A percentile compares a stretch with the other conserved stretches of the same genome.
Evolutionary conservation across 2,329 filamentous ascomycete species (phyloP).

Genomic region (Aureobasidium zeae): DNA sequence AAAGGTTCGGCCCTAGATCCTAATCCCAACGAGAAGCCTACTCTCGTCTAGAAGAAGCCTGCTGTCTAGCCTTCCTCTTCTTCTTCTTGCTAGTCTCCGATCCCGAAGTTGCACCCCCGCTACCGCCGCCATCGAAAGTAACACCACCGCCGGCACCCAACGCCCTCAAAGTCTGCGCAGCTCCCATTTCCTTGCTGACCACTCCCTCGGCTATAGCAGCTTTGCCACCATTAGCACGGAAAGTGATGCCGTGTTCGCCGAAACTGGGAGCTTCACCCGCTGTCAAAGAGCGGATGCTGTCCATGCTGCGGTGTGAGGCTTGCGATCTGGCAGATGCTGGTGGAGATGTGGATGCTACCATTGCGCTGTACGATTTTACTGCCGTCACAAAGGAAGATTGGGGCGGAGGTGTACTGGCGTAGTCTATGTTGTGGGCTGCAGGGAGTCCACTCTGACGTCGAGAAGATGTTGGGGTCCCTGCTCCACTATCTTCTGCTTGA

Average conservation of each 20-base stretch:
- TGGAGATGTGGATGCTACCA: too few species aligned
- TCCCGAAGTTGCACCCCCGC: too few species aligned
- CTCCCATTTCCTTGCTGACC: conserved; percentile 10
- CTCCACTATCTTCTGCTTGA: too few species aligned
- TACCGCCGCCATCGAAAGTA: too few species aligned
- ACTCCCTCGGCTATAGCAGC: conserved; percentile 12
- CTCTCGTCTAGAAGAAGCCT: neutral
- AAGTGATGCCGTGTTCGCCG: conserved; percentile 8
- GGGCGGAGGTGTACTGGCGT: too few species aligned
- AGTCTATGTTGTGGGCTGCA: too few species aligned
- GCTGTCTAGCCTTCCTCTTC: conserved; percentile 5
- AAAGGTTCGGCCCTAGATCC: too few species aligned
- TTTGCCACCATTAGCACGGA: conserved; percentile 14
- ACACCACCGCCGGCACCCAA: neutral
- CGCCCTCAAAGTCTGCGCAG: conserved; percentile 10
- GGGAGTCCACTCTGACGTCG: conserved; percentile 7
- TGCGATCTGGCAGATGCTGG: conserved; percentile 10
- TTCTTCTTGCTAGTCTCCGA: conserved; percentile 8
- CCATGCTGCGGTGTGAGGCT: conserved; percentile 17
- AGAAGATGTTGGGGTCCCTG: too few species aligned
- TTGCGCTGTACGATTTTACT: neutral
- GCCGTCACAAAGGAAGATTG: neutral
- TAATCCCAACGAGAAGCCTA: conserved; percentile 9
- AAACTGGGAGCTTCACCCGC: conserved; percentile 12
- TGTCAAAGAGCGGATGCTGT: conserved; percentile 16